These are phyloP conservation scores for Sporobolomyces roseus DNA, from an alignment of 768 basidiomycete species.

Conservation along the genomic window DNA sequence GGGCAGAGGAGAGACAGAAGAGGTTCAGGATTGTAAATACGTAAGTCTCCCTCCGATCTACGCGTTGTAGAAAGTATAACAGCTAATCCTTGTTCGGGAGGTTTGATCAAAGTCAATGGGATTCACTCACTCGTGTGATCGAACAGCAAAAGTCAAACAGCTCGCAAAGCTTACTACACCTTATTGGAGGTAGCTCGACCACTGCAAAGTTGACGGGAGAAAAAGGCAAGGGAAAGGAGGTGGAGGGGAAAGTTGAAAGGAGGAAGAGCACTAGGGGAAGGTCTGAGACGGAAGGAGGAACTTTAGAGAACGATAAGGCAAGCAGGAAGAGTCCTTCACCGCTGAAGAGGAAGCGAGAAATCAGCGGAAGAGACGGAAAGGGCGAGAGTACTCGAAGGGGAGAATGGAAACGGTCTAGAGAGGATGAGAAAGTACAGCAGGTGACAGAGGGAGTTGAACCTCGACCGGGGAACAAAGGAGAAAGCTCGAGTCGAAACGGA, in stretches of 20 bases:
- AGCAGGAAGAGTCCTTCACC: neutral
- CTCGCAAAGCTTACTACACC: neutral
- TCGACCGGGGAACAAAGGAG: too few species aligned
- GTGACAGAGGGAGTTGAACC: too few species aligned
- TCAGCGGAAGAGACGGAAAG: neutral
- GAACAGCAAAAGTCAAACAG: neutral
- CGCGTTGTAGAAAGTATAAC: too few species aligned
- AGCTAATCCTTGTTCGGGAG: too few species aligned
- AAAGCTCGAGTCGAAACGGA: too few species aligned
- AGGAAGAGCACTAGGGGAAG: neutral
- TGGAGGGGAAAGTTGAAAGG: neutral
- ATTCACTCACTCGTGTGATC: neutral
- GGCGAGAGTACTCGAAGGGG: too few species aligned
- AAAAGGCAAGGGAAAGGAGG: neutral
- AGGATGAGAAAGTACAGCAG: too few species aligned
- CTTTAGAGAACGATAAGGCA: neutral
- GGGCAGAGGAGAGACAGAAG: neutral
- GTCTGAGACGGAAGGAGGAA: neutral
- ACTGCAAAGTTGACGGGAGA: neutral
- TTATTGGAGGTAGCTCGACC: neutral
- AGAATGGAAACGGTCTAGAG: too few species aligned
- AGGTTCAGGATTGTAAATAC: conserved; percentile 7
- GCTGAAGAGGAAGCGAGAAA: neutral
- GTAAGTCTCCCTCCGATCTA: neutral
- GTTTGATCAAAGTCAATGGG: conserved; percentile 1